Base-by-base conservation (phyloP, 176 grass and related monocot species). In the Tillandsia leiboldiana region DNA sequence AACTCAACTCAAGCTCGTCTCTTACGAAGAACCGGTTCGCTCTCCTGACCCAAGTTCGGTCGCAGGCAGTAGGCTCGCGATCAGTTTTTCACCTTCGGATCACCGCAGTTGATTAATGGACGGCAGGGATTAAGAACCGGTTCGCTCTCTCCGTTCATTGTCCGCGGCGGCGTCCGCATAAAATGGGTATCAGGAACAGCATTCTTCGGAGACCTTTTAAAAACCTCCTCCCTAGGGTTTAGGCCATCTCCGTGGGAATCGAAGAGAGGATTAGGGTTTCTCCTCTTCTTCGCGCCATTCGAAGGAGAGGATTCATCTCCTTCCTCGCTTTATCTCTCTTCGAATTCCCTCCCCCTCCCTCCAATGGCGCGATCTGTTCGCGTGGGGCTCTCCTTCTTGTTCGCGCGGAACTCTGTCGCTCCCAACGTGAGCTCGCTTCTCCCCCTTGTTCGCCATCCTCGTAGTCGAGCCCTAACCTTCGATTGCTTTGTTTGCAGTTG, bases 311-410 rank as follows among this genome's bases (percentile, higher is more conserved):
- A 8, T 42, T 42, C 33, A 10, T 56, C 53, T 56, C 13, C 9
- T 56, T 18, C 20, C 56, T 61, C 56, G 7, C 33, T 7, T 6
- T 42, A 42, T 7, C 7, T 61, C 56, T 61, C 56, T 61, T 61
- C 56, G 56, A 61, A 61, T 77, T 82, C 22, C 75, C 8, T 47
- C 1, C 23, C 13, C 53, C 50, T 50, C 51, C 51, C 72, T 72
- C 10, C 24, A 56, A 87, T 87, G 85, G 85, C 80, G 63, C 80
- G 80, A 72, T 72, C 64, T 72, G 80, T 77, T 65, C 75, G 72
- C 51, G 75, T 72, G 58, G 83, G 72, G 77, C 64, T 87, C 76
- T 76, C 80, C 29, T 28, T 77, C 63, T 72, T 26, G 54, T 72
- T 73, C 51, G 56, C 57, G 50, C 64, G 69, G 9, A 80, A 58